Evolutionary conservation across 768 basidiomycete genomes (phyloP).

Genomic region (Phlebiopsis gigantea): DNA sequence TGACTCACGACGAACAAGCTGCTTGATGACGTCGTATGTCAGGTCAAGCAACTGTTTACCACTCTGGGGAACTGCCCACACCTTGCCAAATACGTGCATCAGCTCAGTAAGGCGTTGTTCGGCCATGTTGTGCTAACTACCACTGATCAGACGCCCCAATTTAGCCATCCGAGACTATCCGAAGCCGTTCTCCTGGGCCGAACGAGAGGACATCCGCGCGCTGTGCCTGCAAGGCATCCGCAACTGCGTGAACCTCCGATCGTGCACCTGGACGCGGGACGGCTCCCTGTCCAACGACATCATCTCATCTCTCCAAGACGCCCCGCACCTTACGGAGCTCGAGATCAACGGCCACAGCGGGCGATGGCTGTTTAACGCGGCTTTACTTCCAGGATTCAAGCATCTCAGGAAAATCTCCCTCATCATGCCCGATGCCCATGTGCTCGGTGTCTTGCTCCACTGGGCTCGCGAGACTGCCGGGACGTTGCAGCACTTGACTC

Average conservation of each 20-base stretch:
- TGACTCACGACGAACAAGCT: not conserved
- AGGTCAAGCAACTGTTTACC: constrained; percentile 59
- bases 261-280: constrained; percentile 79
- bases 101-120: constrained; percentile 43
- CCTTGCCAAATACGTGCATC: constrained; percentile 53
- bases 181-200: constrained; percentile 34
- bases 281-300: constrained; percentile 61
- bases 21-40: not conserved
- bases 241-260: constrained; percentile 56
- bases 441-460: constrained; percentile 41
- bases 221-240: constrained; percentile 44
- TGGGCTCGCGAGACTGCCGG: constrained; percentile 46
- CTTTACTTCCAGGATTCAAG: constrained; percentile 44
- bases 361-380: constrained; percentile 40
- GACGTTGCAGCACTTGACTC: constrained; percentile 50
- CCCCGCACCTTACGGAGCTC: constrained; percentile 43
- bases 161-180: constrained; percentile 77
- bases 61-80: constrained; percentile 51
- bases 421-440: constrained; percentile 65
- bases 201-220: constrained; percentile 31
- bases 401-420: constrained; percentile 52
- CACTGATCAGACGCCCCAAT: too few relatives aligned
- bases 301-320: constrained; percentile 44
- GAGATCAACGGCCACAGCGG: constrained; percentile 69
- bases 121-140: too few relatives aligned